Percentiles rank a stretch among this genome's conserved stretches.
Conservation (phyloP, 805 yeast genomes). For the Zygosaccharomyces siamensis region DNA sequence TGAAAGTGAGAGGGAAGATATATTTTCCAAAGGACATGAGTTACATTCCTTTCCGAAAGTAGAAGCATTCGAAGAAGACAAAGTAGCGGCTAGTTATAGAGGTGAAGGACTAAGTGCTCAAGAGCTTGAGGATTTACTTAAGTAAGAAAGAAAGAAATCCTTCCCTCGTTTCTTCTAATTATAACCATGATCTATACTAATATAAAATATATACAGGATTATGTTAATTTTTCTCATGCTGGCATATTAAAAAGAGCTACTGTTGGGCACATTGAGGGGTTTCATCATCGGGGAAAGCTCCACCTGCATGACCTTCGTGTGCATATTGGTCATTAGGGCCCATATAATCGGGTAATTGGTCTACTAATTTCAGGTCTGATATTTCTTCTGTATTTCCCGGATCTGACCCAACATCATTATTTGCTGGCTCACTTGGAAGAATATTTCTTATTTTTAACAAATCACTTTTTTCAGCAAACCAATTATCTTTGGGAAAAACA, state of each 20-base stretch:
- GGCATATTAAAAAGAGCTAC: constrained; percentile 15
- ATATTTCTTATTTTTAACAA: constrained; percentile 48
- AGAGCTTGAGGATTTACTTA: constrained; percentile 25
- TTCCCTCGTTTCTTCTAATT: neutral
- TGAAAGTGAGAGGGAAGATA: constrained; percentile 12
- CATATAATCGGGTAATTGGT: constrained; percentile 26
- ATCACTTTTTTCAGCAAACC: constrained; percentile 77
- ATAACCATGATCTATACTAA: constrained; percentile 3
- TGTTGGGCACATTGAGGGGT: constrained; percentile 42
- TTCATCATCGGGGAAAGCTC: constrained; percentile 15
- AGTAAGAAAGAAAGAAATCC: neutral
- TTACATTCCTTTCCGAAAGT: neutral
- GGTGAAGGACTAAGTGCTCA: constrained; percentile 26
- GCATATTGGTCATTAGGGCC: constrained; percentile 2
- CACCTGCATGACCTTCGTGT: constrained; percentile 3
- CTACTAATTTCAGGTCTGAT: constrained; percentile 25
- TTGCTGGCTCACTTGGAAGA: constrained; percentile 39
- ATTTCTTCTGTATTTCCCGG: constrained; percentile 32
- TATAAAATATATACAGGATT: constrained; percentile 10
- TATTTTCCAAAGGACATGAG: neutral
- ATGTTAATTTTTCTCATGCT: constrained; percentile 5
- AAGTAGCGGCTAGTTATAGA: constrained; percentile 17
- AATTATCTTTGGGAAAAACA: constrained; percentile 78
- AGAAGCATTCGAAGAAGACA: neutral
- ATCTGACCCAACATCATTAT: constrained; percentile 14